Evolutionary conservation across 768 basidiomycete species (phyloP), one percentile per base, ranked within the genome.

Genomic region (Tephrocybe sp.): DNA sequence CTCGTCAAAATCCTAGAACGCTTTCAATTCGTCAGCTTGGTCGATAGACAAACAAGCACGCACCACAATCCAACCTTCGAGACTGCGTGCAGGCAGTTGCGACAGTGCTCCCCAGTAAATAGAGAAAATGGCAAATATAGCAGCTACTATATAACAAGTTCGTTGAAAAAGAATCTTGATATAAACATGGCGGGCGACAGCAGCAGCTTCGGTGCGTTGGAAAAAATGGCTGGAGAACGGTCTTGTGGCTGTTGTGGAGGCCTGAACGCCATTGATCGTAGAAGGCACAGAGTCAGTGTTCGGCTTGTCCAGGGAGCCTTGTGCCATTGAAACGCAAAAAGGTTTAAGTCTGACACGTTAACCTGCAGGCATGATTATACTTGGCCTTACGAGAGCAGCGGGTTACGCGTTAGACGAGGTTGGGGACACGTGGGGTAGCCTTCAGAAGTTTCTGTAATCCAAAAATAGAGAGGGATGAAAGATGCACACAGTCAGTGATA

Each of bases 31-130:
- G 21, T 40, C 11, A 5, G 27, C 5, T 29, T 5, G 27, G 5
- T 29, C 6, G 11, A 29, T 5, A 29, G 6, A 29, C 5, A 29
- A 42, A 23, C 27, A 12, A 58, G n/a, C n/a, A n/a, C 66, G 27
- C 53, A 81, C 79, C 29, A 83, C 74, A 8, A 83, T 68, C 67
- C 71, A 79, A 1, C 77, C 79, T 21, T 70, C 58, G 21, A 82
- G 56, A 24, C 73, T 71, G 47, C 71, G 69, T 4, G 50, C 71
- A 42, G 59, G 68, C 9, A 70, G 61, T 40, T 69, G 67, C 61
- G 73, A 77, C 1, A 79, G 59, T 11, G 78, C 74, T 9, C 79
- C 82, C 82, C 81, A 83, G 50, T 78, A 82, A 38, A 83, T 79
- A 1, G 77, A 62, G 52, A 82, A 63, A 22, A 81, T 67, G 0